These are phyloP conservation scores for Cordyceps sp. DNA, from an alignment of 2,329 filamentous ascomycete species.

Conservation along the genomic window DNA sequence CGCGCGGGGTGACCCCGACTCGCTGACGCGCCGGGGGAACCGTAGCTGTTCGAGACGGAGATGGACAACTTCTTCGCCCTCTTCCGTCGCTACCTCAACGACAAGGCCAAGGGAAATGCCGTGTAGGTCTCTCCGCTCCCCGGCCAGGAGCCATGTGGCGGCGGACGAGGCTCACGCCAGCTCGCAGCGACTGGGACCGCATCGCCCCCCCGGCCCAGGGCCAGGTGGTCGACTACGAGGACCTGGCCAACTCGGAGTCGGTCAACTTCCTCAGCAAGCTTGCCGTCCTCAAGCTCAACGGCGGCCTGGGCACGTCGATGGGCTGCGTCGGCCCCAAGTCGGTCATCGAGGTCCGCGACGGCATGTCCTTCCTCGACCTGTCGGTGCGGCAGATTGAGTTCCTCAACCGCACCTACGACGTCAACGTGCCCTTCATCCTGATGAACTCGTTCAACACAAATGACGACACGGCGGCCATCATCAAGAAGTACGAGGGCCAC, in stretches of 20 bases:
- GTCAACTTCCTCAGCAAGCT: conserved; percentile 94
- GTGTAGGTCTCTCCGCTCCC: conserved; percentile 34
- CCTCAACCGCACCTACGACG: conserved; percentile 93
- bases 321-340: conserved; percentile 98
- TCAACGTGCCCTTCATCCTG: conserved; percentile 94
- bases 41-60: conserved; percentile 95
- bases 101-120: conserved; percentile 94
- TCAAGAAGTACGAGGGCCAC: conserved; percentile 99
- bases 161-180: conserved; percentile 3
- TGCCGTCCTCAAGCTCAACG: conserved; percentile 96
- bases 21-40: too few relatives aligned
- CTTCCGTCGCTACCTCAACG: conserved; percentile 95
- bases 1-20: too few relatives aligned
- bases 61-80: conserved; percentile 99
- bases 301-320: conserved; percentile 98
- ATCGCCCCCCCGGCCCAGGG: conserved; percentile 85
- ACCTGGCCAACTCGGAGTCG: conserved; percentile 75
- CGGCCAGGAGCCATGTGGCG: neutral
- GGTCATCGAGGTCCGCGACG: conserved; percentile 97
- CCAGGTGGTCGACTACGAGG: conserved; percentile 91
- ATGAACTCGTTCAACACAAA: conserved; percentile 99
- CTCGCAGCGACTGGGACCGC: conserved; percentile 78
- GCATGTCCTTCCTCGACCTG: conserved; percentile 99
- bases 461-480: conserved; percentile 93
- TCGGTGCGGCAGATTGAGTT: conserved; percentile 98